phyloP scores from a whole-genome alignment of 176 grass and related monocot species.

The Musa schizocarpa region DNA sequence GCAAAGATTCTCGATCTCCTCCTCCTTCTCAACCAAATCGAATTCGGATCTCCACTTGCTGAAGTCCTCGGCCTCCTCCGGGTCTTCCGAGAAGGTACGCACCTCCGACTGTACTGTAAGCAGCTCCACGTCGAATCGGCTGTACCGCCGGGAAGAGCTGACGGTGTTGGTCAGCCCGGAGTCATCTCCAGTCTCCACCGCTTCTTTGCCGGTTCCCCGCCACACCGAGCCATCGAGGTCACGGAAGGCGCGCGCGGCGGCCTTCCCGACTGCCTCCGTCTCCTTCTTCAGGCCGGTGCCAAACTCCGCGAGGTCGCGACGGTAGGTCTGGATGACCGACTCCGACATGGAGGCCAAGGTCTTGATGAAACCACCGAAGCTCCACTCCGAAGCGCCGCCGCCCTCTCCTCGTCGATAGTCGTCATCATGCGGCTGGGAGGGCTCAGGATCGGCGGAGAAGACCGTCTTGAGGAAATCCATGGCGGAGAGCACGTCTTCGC shows the following conservation, averaged over 20 bases:
- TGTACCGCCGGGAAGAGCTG: constrained; percentile 27
- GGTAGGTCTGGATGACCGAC: constrained; percentile 52
- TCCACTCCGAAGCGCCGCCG: constrained; percentile 22
- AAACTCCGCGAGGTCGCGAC: constrained; percentile 68
- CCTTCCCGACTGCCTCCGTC: constrained; percentile 42
- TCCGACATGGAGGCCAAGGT: constrained; percentile 57
- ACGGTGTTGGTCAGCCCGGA: neutral
- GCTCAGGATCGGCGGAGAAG: constrained; percentile 1
- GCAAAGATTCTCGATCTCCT: constrained; percentile 66
- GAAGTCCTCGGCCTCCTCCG: constrained; percentile 67
- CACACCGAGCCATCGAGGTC: constrained; percentile 31
- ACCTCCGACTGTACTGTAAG: constrained; percentile 65
- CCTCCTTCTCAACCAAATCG: constrained; percentile 46
- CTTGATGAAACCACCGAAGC: constrained; percentile 63
- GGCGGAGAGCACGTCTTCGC: neutral
- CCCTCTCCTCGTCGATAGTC: neutral
- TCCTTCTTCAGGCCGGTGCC: constrained; percentile 50
- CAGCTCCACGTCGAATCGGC: constrained; percentile 66
- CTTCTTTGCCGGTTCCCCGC: constrained; percentile 52
- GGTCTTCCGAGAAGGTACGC: constrained; percentile 58
- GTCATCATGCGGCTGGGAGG: neutral
- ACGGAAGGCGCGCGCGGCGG: constrained; percentile 33
- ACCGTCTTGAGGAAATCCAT: constrained; percentile 12
- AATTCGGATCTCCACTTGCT: constrained; percentile 54
- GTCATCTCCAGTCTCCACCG: constrained; percentile 24